phyloP scores from a whole-genome alignment of 805 yeast species.

The Ogataea methanolica region DNA sequence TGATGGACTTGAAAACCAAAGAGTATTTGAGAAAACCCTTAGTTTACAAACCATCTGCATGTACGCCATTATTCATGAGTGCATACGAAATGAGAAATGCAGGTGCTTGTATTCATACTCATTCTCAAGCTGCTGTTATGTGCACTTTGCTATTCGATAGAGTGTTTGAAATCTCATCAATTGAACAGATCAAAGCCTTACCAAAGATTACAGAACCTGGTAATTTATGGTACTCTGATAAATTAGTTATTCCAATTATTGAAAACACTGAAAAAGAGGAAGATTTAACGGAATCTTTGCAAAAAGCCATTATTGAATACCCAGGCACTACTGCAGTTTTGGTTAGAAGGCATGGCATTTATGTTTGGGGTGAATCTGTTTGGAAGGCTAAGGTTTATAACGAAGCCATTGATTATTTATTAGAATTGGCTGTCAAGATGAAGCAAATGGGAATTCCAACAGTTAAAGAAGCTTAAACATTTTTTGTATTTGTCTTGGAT shows the following conservation, averaged over 20 bases:
- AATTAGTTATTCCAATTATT: slow-evolving; percentile 79
- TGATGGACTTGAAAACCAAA: slow-evolving; percentile 51
- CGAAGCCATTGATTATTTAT: slow-evolving; percentile 86
- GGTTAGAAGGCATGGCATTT: slow-evolving; percentile 90
- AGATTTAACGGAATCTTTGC: slow-evolving; percentile 64
- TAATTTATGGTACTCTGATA: slow-evolving; percentile 66
- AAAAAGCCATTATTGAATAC: slow-evolving; percentile 58
- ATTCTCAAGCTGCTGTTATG: slow-evolving; percentile 85
- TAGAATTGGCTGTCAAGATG: slow-evolving; percentile 85
- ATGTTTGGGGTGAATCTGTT: slow-evolving; percentile 92
- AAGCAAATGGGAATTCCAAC: slow-evolving; percentile 61
- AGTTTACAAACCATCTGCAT: slow-evolving; percentile 80
- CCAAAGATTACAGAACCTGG: slow-evolving; percentile 69
- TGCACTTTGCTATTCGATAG: slow-evolving; percentile 63
- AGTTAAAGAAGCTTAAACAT: slow-evolving; percentile 16
- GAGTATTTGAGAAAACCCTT: slow-evolving; percentile 58
- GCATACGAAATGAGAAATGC: slow-evolving; percentile 63
- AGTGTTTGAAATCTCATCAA: slow-evolving; percentile 70
- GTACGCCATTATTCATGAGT: slow-evolving; percentile 83
- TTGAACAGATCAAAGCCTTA: slow-evolving; percentile 91
- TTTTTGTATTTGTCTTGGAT: background rate
- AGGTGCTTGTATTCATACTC: slow-evolving; percentile 94
- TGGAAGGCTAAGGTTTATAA: slow-evolving; percentile 92
- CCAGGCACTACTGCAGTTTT: slow-evolving; percentile 83
- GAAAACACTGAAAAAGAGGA: slow-evolving; percentile 90